phyloP scores from a whole-genome alignment of 2,329 filamentous ascomycete genomes.

The Trichothecium roseum region DNA sequence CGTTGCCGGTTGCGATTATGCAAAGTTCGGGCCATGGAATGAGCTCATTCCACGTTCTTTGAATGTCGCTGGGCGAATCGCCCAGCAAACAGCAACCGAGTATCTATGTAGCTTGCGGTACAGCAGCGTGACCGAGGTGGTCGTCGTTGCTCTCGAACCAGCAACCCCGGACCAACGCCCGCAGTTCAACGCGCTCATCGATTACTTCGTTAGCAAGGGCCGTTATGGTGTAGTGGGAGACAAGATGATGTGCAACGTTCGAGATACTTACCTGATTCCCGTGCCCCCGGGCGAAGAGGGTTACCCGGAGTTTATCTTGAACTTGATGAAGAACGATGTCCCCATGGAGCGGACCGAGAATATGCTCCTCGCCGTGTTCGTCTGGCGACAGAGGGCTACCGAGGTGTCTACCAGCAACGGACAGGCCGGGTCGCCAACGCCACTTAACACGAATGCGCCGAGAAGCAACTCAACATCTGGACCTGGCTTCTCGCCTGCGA shows the following conservation, averaged over 20 bases:
- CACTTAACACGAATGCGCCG: conserved; percentile 13
- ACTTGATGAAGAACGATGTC: conserved; percentile 76
- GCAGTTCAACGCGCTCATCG: conserved; percentile 67
- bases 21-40: conserved; percentile 52
- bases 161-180: conserved; percentile 46
- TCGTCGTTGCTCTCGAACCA: conserved; percentile 63
- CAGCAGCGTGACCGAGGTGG: conserved; percentile 71
- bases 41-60: conserved; percentile 62
- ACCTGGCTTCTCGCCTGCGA: conserved; percentile 44
- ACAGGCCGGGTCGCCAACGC: no score
- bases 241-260: conserved; percentile 62
- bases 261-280: conserved; percentile 86
- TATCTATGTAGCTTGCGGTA: conserved; percentile 84
- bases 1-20: conserved; percentile 72
- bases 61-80: conserved; percentile 69
- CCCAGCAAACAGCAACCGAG: conserved; percentile 72
- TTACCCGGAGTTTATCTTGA: conserved; percentile 78
- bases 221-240: conserved; percentile 83
- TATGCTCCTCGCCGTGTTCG: conserved; percentile 74
- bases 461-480: conserved; percentile 38
- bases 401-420: conserved; percentile 9
- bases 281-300: conserved; percentile 60
- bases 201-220: conserved; percentile 75
- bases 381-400: conserved; percentile 56
- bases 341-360: conserved; percentile 62